Percentiles rank a stretch among this genome's conserved stretches.
phyloP scores from a whole-genome alignment of 345 rosid species.

The Rubroshorea leprosula region DNA sequence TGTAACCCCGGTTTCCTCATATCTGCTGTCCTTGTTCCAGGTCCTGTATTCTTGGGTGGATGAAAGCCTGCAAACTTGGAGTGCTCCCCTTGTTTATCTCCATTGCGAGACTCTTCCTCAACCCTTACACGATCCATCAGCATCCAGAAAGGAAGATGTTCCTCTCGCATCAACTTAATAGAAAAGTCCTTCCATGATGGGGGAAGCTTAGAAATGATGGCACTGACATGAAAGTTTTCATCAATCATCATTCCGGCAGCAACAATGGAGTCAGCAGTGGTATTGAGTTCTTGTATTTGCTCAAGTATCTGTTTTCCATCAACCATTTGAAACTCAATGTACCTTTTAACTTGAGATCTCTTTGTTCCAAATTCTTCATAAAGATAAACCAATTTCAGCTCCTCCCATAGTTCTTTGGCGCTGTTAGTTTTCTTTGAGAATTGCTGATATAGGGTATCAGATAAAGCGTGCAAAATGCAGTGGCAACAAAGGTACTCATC shows the following conservation, averaged over 20 bases:
- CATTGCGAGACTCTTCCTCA: conserved; percentile 47
- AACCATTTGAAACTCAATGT: conserved; percentile 64
- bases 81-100: conserved; percentile 22
- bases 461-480: conserved; percentile 57
- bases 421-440: conserved; percentile 42
- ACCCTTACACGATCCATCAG: conserved; percentile 50
- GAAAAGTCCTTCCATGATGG: conserved; percentile 74
- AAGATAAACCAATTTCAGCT: conserved; percentile 60
- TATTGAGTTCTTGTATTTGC: conserved; percentile 61
- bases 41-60: conserved; percentile 27
- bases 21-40: conserved; percentile 22
- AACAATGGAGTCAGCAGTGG: conserved; percentile 58
- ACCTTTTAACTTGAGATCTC: conserved; percentile 64
- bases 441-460: conserved; percentile 54
- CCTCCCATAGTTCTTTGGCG: conserved; percentile 85
- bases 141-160: conserved; percentile 45
- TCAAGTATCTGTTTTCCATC: conserved; percentile 50
- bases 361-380: conserved; percentile 52
- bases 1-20: conserved; percentile 30
- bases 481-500: conserved; percentile 63
- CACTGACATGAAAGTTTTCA: conserved; percentile 70
- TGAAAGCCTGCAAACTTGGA: conserved; percentile 20
- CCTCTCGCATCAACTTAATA: conserved; percentile 45
- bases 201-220: conserved; percentile 72
- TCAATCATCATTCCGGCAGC: conserved; percentile 55